Evolutionary conservation across 495 filamentous ascomycete genomes (phyloP).

Genomic region (Penicillium taxi): DNA sequence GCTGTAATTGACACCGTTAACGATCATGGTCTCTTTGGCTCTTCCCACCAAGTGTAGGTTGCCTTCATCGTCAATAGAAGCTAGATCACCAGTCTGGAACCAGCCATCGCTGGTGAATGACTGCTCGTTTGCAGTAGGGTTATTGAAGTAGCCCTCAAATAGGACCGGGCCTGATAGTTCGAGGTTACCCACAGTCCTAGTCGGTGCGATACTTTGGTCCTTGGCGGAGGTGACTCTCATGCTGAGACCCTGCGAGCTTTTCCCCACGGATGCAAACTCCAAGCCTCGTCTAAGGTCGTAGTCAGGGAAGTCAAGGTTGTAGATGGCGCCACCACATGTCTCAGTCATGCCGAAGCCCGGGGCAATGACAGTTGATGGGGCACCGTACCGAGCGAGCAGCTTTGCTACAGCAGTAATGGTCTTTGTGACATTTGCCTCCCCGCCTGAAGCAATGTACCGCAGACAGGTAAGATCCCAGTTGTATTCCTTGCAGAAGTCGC

Average conservation of each 20-base stretch:
- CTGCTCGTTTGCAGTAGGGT: conserved; percentile 52
- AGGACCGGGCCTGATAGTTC: conserved; percentile 49
- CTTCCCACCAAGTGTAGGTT: conserved; percentile 48
- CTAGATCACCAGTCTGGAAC: conserved; percentile 78
- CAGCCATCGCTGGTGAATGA: conserved; percentile 66
- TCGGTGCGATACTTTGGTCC: neutral
- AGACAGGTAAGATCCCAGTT: conserved; percentile 23
- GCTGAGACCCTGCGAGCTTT: conserved; percentile 30
- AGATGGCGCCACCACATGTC: conserved; percentile 43
- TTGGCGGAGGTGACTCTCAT: conserved; percentile 29
- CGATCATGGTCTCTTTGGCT: conserved; percentile 47
- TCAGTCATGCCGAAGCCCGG: conserved; percentile 52
- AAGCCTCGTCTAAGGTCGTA: conserved; percentile 20
- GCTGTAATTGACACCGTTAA: conserved; percentile 46
- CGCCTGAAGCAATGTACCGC: conserved; percentile 26
- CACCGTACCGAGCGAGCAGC: conserved; percentile 26
- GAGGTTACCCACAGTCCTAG: conserved; percentile 15
- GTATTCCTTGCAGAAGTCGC: neutral
- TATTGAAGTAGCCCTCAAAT: conserved; percentile 72
- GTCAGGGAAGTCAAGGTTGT: conserved; percentile 26
- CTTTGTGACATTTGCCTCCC: conserved; percentile 30
- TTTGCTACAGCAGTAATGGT: conserved; percentile 21
- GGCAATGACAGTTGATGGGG: conserved; percentile 29
- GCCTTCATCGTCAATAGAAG: conserved; percentile 48
- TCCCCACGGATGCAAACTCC: conserved; percentile 34